Evolutionary conservation across 768 basidiomycete species (phyloP), one percentile per base, ranked within the genome.

Genomic region (Hygrophoropsis aurantiaca): DNA sequence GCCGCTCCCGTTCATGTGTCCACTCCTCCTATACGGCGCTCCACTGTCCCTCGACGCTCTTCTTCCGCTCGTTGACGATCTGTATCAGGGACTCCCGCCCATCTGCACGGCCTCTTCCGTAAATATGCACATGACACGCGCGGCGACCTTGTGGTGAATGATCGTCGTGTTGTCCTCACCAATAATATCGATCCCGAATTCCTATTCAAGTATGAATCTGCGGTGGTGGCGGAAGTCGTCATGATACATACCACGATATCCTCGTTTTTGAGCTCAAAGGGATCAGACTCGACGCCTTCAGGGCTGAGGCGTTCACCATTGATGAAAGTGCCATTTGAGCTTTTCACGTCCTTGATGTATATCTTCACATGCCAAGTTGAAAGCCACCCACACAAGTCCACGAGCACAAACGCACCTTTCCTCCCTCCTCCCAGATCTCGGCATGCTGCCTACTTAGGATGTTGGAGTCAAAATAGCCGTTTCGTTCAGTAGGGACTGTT

Each of bases 181-280:
- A 44, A 97, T 90, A 52, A 99, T 99, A 71, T 98, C 97, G 60
- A 98, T 99, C 47, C 97, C 97, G 65, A 97, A 98, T 85, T 98
- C 94, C 94, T 95, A 47, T 5, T 24, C 24, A 9, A 46, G 44
- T 35, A 47, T 46, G 54, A 45, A 43, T 24, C 43, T 35, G 48
- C 30, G 26, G 44, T 23, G 42, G 25, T 16, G 45, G 42, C 26
- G 35, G 24, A 37, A 25, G 13, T 20, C 27, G 40, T 20, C 42
- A 40, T 13, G 57, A 5, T 23, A 75, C 93, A 52, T 77, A 97
- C 94, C 60, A 99, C 93, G 52, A 93, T 86, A 62, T 98, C 94
- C 61, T 95, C 94, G 40, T 82, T 86, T 71, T 97, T 94, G 33
- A 99, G 82, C 68, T 97, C 92, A 54, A 82, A 94, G 0, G 94